Conservation (phyloP, 352 stramenopile species). For the Globisporangium solare region DNA sequence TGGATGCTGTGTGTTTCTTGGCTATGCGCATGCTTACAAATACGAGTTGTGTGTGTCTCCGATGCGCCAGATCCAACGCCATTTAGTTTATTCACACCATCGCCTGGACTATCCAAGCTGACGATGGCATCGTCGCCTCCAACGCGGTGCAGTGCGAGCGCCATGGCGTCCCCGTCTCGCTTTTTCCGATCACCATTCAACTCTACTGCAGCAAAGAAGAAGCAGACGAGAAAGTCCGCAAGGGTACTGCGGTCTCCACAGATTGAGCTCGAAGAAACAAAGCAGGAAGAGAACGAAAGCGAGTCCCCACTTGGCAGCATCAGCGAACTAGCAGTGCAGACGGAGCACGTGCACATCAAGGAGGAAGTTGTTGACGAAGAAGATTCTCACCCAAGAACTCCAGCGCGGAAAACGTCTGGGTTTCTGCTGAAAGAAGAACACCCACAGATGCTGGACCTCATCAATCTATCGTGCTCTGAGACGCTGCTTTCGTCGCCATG, state of each 20-base stretch:
- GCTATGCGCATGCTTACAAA: background rate
- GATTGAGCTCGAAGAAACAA: constrained; percentile 3
- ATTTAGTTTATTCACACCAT: constrained; percentile 56
- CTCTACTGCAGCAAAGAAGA: constrained; percentile 17
- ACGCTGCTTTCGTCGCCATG: constrained; percentile 14
- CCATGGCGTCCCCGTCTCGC: constrained; percentile 48
- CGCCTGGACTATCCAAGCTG: constrained; percentile 24
- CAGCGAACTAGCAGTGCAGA: background rate
- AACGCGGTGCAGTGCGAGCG: constrained; percentile 21
- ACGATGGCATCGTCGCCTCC: constrained; percentile 16
- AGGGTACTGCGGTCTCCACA: background rate
- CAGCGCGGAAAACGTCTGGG: constrained; percentile 8
- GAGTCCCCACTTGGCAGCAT: constrained; percentile 1
- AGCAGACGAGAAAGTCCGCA: constrained; percentile 4
- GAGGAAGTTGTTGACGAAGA: constrained; percentile 7
- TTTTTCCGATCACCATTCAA: constrained; percentile 73
- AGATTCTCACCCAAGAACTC: constrained; percentile 14
- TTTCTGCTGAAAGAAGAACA: constrained; percentile 15
- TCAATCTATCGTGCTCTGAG: constrained; percentile 11
- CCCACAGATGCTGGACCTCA: constrained; percentile 15
- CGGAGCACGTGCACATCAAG: constrained; percentile 1
- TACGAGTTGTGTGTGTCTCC: background rate
- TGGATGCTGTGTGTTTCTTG: background rate
- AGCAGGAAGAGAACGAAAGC: background rate
- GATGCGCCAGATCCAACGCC: constrained; percentile 19